phyloP scores from a whole-genome alignment of 805 yeast genomes.

The Pichia exigua region DNA sequence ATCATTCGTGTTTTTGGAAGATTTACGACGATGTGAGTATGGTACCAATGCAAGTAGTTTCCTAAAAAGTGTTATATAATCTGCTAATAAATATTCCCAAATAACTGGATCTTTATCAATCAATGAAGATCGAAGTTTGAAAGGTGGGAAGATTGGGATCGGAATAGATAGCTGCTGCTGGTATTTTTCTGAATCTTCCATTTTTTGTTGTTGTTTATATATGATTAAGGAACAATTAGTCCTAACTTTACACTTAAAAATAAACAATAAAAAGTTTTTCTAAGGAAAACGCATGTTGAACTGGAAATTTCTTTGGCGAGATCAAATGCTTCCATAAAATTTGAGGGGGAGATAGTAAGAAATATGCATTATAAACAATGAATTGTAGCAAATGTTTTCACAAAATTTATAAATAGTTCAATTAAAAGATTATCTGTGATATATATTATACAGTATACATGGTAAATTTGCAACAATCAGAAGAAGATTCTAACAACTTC shows the following conservation, averaged over 20 bases:
- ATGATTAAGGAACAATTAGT: too few relatives aligned
- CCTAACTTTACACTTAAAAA: too few relatives aligned
- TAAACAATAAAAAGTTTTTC: too few relatives aligned
- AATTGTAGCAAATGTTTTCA: neutral
- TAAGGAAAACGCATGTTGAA: neutral
- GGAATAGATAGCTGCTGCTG: constrained; percentile 8
- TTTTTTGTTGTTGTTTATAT: neutral
- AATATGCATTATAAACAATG: too few relatives aligned
- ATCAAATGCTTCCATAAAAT: neutral
- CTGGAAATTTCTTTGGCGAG: neutral
- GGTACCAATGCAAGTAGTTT: constrained; percentile 31
- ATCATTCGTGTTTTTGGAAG: constrained; percentile 7
- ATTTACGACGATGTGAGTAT: neutral
- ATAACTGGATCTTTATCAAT: constrained; percentile 80
- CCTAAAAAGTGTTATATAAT: constrained; percentile 47
- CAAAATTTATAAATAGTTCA: neutral
- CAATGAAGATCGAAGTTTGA: constrained; percentile 63
- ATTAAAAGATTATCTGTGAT: neutral
- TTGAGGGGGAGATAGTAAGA: neutral
- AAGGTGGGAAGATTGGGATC: constrained; percentile 53
- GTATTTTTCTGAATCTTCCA: neutral
- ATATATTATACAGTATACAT: neutral
- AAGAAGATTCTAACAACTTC: constrained; percentile 55
- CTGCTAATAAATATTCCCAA: constrained; percentile 66
- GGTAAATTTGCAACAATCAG: constrained; percentile 19